Percentiles rank a stretch among this genome's conserved stretches.
These are phyloP conservation scores for Xylariales sp. DNA, from an alignment of 2,329 filamentous ascomycete species.

Conservation along the genomic window DNA sequence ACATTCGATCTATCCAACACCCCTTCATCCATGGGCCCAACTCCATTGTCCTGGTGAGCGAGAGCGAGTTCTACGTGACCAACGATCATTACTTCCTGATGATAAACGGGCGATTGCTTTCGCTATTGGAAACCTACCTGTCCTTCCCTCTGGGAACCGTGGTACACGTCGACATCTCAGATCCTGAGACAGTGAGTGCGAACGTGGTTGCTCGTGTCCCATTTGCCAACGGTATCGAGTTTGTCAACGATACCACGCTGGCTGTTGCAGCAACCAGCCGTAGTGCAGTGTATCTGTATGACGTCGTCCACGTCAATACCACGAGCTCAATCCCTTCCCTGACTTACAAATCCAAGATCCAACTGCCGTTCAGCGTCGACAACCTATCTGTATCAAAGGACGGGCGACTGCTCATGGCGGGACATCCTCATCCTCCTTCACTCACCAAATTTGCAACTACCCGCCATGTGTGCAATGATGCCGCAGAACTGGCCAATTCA, in stretches of 20 bases:
- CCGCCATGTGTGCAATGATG: constrained; percentile 29
- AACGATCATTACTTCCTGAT: constrained; percentile 33
- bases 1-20: constrained; percentile 31
- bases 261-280: constrained; percentile 31
- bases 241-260: constrained; percentile 32
- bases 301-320: constrained; percentile 8
- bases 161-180: constrained; percentile 27
- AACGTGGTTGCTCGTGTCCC: constrained; percentile 26
- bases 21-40: constrained; percentile 34
- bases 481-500: constrained; percentile 18
- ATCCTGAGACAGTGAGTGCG: constrained; percentile 12
- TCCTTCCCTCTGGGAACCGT: constrained; percentile 26
- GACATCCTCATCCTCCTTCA: constrained; percentile 31
- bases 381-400: constrained; percentile 29
- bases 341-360: constrained; percentile 11
- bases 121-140: constrained; percentile 28
- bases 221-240: constrained; percentile 37
- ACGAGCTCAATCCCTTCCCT: constrained; percentile 9
- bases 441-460: constrained; percentile 25
- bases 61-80: constrained; percentile 34
- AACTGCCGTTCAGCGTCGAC: constrained; percentile 33
- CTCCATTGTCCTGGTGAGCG: constrained; percentile 28
- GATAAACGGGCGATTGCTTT: constrained; percentile 17
- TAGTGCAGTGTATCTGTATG: constrained; percentile 25
- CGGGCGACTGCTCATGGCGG: constrained; percentile 31